These are phyloP conservation scores for Aspergillus biplanus DNA, from an alignment of 495 filamentous ascomycete species.

Conservation along the genomic window DNA sequence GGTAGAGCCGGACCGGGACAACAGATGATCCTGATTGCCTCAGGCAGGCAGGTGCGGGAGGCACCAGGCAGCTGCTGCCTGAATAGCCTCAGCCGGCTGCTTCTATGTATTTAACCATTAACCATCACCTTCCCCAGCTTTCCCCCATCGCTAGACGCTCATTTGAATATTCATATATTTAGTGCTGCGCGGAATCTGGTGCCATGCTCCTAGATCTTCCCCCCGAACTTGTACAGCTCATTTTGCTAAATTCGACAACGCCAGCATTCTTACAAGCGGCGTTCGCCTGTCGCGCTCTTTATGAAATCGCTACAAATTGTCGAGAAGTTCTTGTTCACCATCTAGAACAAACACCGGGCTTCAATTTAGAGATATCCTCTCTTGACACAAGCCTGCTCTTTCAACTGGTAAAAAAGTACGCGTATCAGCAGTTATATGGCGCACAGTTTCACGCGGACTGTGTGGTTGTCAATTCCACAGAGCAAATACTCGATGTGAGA, in stretches of 20 bases:
- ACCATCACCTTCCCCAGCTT: not conserved
- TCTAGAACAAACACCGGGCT: slow-evolving; percentile 39
- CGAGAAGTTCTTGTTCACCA: slow-evolving; percentile 40
- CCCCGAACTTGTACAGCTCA: slow-evolving; percentile 44
- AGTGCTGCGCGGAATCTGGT: not conserved
- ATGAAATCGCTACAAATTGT: slow-evolving; percentile 84
- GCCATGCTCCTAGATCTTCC: slow-evolving; percentile 44
- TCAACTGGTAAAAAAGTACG: slow-evolving; percentile 26
- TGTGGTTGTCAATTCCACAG: slow-evolving; percentile 30
- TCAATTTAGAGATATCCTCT: slow-evolving; percentile 17
- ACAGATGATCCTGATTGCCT: no score
- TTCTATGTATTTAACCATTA: no score
- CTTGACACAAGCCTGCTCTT: slow-evolving; percentile 34
- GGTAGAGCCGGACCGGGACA: no score
- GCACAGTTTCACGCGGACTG: slow-evolving; percentile 32
- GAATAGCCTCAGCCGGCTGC: no score
- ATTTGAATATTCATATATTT: no score
- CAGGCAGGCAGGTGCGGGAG: no score
- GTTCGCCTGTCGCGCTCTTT: slow-evolving; percentile 53
- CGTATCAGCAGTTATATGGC: slow-evolving; percentile 37
- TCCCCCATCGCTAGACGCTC: not conserved
- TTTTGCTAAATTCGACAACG: slow-evolving; percentile 38
- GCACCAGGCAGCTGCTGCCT: no score
- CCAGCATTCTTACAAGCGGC: slow-evolving; percentile 41
- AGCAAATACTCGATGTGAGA: slow-evolving; percentile 29